These are phyloP conservation scores for Lactifluus hygrophoroides DNA, from an alignment of 768 basidiomycete species.

Conservation along the genomic window DNA sequence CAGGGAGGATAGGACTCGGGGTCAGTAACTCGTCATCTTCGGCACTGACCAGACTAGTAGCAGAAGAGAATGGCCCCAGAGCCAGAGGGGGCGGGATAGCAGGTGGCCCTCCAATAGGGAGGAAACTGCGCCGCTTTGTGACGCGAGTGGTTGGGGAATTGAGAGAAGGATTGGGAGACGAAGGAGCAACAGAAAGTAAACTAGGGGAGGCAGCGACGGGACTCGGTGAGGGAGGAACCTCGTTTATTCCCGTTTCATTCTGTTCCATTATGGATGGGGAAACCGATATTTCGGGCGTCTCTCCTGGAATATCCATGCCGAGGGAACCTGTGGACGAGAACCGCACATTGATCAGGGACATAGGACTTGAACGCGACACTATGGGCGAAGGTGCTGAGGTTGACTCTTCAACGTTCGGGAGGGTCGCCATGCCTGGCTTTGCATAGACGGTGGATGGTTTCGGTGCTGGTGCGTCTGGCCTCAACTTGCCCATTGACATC, in stretches of 20 bases:
- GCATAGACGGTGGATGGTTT: conserved; percentile 30
- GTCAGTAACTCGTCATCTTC: conserved; percentile 29
- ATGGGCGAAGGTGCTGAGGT: conserved; percentile 1
- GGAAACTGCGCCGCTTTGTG: conserved; percentile 77
- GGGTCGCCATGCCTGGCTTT: conserved; percentile 23
- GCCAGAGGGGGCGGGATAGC: conserved; percentile 58
- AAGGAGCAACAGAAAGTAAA: conserved; percentile 12
- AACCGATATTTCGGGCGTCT: conserved; percentile 8
- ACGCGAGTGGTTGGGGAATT: conserved; percentile 40
- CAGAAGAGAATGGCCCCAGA: conserved; percentile 50
- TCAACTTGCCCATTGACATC: conserved; percentile 96
- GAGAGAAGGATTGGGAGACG: conserved; percentile 24
- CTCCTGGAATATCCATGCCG: conserved; percentile 26
- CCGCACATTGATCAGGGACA: conserved; percentile 24
- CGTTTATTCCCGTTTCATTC: neutral
- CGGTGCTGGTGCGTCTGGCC: conserved; percentile 43
- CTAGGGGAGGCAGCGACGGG: conserved; percentile 5
- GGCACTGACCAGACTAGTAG: conserved; percentile 35
- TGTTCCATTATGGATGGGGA: conserved; percentile 14
- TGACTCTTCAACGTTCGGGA: conserved; percentile 13
- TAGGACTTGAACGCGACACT: conserved; percentile 22
- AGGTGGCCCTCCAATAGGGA: conserved; percentile 70
- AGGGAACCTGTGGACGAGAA: conserved; percentile 63
- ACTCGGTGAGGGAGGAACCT: neutral
- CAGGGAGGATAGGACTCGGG: conserved; percentile 39